A percentile compares a stretch with the other conserved stretches of the same genome.
Conservation (phyloP, 371 early-diverging fungal genomes). For the Rhizopus arrhizus region DNA sequence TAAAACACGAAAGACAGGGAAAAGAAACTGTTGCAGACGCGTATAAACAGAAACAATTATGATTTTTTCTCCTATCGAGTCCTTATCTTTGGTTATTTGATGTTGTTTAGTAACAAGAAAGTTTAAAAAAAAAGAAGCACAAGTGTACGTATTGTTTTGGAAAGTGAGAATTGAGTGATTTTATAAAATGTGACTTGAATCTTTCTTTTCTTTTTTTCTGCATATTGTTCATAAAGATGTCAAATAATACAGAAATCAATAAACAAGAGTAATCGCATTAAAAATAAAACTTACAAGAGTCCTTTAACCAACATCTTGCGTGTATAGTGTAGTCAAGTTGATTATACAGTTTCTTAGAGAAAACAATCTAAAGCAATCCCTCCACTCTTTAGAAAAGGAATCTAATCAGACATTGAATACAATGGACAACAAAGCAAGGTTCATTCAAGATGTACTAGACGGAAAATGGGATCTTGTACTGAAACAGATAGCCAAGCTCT, state of each 20-base stretch:
- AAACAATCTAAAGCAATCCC: constrained; percentile 75
- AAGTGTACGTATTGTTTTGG: no score
- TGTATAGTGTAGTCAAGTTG: constrained; percentile 74
- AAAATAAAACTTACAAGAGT: not conserved
- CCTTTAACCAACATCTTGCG: not conserved
- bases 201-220: not conserved
- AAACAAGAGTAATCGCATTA: constrained; percentile 60
- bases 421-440: constrained; percentile 73
- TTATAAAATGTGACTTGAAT: not conserved
- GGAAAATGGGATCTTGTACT: constrained; percentile 91
- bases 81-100: no score
- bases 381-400: constrained; percentile 82
- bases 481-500: constrained; percentile 67
- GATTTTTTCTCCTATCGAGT: no score
- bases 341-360: constrained; percentile 91
- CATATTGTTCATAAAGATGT: constrained; percentile 22
- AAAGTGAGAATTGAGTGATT: not conserved
- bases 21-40: not conserved
- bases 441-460: constrained; percentile 70
- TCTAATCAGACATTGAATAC: constrained; percentile 77
- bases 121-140: no score
- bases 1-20: not conserved
- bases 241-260: constrained; percentile 61
- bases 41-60: not conserved
- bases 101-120: no score